Base-by-base conservation (phyloP, 140 eudicot genomes). In the Anethum foeniculum region DNA sequence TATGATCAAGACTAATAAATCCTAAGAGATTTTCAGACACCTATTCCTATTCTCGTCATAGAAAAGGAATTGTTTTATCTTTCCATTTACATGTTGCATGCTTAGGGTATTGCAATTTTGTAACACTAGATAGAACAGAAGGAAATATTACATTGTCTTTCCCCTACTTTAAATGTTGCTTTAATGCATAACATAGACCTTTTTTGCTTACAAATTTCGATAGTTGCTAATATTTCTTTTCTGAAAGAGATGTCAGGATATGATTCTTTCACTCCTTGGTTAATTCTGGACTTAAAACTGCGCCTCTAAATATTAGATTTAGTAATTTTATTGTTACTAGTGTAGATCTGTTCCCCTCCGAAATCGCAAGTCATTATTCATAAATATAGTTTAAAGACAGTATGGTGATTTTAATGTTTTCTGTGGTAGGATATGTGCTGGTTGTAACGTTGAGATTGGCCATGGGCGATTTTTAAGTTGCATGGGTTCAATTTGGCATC, bases 401-500 rank as follows among this genome's bases (percentile, higher is more conserved):
- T 69, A 46, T 79, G 75, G 13, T 38, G 39, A 83, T 44, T 52
- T 25, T 46, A 44, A 56, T 60, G 82, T 58, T 76, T 14, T 80
- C 38, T 78, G 86, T 85, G 51, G 75, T 86, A 93, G 98, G 88
- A 85, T 75, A 76, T 93, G 96, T 86, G 98, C 96, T 65, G 97
- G 98, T 77, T 93, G 98, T 81, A 90, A 90, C 78, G 82, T 86
- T 41, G 97, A 93, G 81, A 93, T 93, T 88, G 96, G 96, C 30
- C 97, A 91, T 81, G 97, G 98, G 82, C 84, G 93, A 81, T 91
- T 91, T 81, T 88, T 93, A 88, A 93, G 90, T 80, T 93, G 98
- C 86, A 91, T 93, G 97, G 92, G 91, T 79, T 95, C 93, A 75
- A 89, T 93, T 79, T 93, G 98, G 98, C 98, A 93, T 85, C 98